A percentile compares a stretch with the other conserved stretches of the same genome.
phyloP scores from a whole-genome alignment of 2,329 filamentous ascomycete genomes.

The Sporothrix curviconia region DNA sequence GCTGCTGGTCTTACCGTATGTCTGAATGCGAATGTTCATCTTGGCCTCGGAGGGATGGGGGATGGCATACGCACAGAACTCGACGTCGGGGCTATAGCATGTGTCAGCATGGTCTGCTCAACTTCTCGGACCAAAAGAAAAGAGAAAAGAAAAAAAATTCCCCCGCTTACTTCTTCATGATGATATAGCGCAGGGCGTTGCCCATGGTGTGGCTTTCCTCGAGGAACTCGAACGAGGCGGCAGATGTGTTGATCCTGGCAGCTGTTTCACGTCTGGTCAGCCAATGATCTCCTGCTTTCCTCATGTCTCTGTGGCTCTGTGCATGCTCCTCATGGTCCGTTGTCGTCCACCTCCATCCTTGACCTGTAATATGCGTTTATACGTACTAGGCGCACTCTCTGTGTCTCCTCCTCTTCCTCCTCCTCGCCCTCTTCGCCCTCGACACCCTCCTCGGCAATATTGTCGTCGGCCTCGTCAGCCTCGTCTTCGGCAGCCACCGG shows the following conservation, averaged over 20 bases:
- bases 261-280: slow-evolving; percentile 39
- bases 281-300: not conserved
- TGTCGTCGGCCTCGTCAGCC: slow-evolving; percentile 23
- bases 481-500: slow-evolving; percentile 18
- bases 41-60: slow-evolving; percentile 92
- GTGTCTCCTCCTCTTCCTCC: slow-evolving; percentile 41
- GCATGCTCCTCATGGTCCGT: not conserved
- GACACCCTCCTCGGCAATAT: slow-evolving; percentile 17
- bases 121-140: no score
- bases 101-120: no score
- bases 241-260: slow-evolving; percentile 76
- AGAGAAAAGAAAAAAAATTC: no score
- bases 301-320: not conserved
- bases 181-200: slow-evolving; percentile 87
- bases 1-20: slow-evolving; percentile 63
- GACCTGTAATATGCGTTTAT: not conserved
- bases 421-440: slow-evolving; percentile 26
- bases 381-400: slow-evolving; percentile 57
- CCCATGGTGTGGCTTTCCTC: slow-evolving; percentile 93
- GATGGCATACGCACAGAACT: slow-evolving; percentile 97
- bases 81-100: slow-evolving; percentile 70
- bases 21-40: slow-evolving; percentile 97
- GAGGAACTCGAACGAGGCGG: slow-evolving; percentile 90
- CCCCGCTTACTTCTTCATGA: slow-evolving; percentile 99
- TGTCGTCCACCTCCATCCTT: no score